Base-by-base conservation (phyloP, 2,329 filamentous ascomycete genomes). In the Periconia digitata region DNA sequence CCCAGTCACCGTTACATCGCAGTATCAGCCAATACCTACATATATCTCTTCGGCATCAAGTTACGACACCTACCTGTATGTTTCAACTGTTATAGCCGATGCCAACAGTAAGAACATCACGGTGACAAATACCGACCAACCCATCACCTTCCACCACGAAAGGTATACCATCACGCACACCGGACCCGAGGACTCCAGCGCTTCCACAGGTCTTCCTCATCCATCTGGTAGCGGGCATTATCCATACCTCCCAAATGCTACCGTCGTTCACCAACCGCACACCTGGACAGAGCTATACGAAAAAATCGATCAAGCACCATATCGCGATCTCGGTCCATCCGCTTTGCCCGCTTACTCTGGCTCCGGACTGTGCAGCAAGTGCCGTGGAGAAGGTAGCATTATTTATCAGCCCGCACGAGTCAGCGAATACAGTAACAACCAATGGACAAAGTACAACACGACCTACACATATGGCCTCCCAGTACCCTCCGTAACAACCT, bases 261-360 rank as follows among this genome's bases (percentile, higher is more conserved):
- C 60, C 7, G 35, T 43, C 24, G 34, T 40, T 23, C 17, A 23
- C 34, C 4, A 40, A 2, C 53, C 58, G n/a, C 57, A 53, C 32
- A 49, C 47, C 27, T 67, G 61, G 62, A 60, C 63, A 44, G 63
- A 67, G 55, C 52, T 67, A 5, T 63, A 62, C 49, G 64, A 68
- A 57, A 62, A 62, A 52, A 50, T 64, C 15, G 51, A 59, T 41
- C 56, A 61, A 42, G 58, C 55, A 29, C 47, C 53, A 17, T 69
- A 65, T 60, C 54, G 60, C 50, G 27, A 67, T 15, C 57, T 67
- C 24, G 66, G 66, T 38, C 61, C 59, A 13, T 54, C 62, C 17
- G 63, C 54, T 36, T 50, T 69, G 23, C 56, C 56, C 15, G 59
- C 57, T 21, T 67, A 69, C 48, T 27, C 44, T 10, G 66, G 65